These are phyloP conservation scores for Boletus bicolor DNA, from an alignment of 768 basidiomycete genomes.

Conservation along the genomic window DNA sequence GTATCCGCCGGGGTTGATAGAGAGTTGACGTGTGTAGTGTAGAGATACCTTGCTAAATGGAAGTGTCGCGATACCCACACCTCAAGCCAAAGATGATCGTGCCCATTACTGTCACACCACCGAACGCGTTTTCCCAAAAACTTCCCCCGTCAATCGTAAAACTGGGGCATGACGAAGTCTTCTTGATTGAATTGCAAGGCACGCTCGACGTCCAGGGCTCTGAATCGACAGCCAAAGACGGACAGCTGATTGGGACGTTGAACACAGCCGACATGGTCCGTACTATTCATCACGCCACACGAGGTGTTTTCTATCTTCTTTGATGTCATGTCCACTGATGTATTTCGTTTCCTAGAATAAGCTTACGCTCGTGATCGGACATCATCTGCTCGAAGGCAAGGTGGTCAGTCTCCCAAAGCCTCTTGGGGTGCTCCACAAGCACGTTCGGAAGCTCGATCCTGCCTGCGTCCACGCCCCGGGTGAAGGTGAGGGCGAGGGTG, in stretches of 20 bases:
- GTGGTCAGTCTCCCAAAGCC: constrained; percentile 74
- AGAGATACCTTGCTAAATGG: not conserved
- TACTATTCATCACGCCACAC: not conserved
- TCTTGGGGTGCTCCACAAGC: constrained; percentile 64
- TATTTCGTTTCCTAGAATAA: constrained; percentile 45
- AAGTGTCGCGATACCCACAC: not conserved
- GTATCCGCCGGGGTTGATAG: constrained; percentile 21
- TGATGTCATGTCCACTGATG: constrained; percentile 2
- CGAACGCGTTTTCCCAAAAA: constrained; percentile 35
- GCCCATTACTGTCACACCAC: constrained; percentile 44
- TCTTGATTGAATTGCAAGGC: constrained; percentile 88
- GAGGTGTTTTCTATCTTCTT: not conserved
- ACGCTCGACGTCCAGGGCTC: constrained; percentile 64
- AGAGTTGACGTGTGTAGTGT: not conserved
- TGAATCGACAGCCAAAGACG: constrained; percentile 51
- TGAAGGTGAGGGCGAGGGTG: not conserved
- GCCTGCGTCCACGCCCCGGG: not conserved
- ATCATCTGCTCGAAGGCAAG: constrained; percentile 89
- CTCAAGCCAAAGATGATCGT: constrained; percentile 53
- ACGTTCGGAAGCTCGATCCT: constrained; percentile 1
- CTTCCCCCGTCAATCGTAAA: constrained; percentile 64
- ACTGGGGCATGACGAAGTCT: constrained; percentile 75
- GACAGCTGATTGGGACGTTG: constrained; percentile 76
- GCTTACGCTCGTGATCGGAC: constrained; percentile 77
- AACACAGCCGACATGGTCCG: constrained; percentile 61